A percentile compares a stretch with the other conserved stretches of the same genome.
phyloP scores from a whole-genome alignment of 345 rosid genomes.

The Heritiera fomes region DNA sequence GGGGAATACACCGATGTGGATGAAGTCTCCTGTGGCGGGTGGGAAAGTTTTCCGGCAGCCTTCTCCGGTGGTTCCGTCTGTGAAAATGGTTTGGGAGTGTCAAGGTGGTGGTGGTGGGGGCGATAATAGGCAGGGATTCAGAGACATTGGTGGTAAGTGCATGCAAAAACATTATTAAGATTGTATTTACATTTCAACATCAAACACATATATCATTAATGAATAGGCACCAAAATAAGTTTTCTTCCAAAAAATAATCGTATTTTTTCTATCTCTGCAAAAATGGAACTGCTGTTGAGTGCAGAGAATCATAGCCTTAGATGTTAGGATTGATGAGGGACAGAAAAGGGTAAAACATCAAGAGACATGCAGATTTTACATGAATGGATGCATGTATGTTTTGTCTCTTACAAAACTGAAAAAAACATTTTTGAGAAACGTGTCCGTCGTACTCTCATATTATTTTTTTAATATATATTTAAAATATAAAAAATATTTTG shows the following conservation, averaged over 20 bases:
- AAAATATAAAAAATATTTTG: too few species aligned
- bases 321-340: not conserved
- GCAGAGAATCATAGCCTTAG: not conserved
- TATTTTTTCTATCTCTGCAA: too few species aligned
- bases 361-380: constrained; percentile 19
- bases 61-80: constrained; percentile 40
- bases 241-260: too few species aligned
- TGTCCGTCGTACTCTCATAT: constrained; percentile 14
- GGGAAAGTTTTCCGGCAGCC: constrained; percentile 40
- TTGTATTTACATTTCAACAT: not conserved
- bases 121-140: constrained; percentile 31
- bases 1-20: constrained; percentile 37
- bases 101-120: constrained; percentile 27
- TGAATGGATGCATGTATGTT: constrained; percentile 10
- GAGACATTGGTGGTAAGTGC: constrained; percentile 32
- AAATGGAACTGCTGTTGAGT: too few species aligned
- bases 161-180: not conserved
- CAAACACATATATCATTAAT: not conserved
- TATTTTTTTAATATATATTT: too few species aligned
- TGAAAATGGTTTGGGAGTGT: constrained; percentile 35
- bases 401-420: constrained; percentile 11
- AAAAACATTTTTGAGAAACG: not conserved
- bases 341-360: not conserved
- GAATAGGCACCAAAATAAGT: too few species aligned
- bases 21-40: constrained; percentile 44